phyloP scores from a whole-genome alignment of 2,329 filamentous ascomycete genomes.

The Colletotrichum gigasporum region DNA sequence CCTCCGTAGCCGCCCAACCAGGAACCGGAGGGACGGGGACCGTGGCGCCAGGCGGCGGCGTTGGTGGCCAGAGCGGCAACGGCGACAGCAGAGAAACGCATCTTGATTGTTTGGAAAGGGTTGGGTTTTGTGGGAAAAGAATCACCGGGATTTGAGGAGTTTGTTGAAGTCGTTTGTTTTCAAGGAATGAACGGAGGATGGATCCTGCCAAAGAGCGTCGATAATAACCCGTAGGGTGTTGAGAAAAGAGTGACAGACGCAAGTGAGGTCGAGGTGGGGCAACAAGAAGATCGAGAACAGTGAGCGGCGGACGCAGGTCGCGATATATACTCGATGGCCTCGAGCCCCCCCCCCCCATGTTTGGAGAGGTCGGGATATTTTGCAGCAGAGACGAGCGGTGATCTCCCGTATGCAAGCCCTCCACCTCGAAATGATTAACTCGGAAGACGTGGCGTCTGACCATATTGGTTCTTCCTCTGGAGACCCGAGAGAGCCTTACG shows the following conservation, averaged over 20 bases:
- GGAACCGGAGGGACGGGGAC: conserved; percentile 1
- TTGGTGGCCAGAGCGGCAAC: conserved; percentile 26
- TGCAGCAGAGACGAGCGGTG: conserved; percentile 26
- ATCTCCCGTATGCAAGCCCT: conserved; percentile 31
- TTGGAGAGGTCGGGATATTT: conserved; percentile 1
- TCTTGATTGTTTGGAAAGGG: conserved; percentile 7
- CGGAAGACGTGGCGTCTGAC: conserved; percentile 12
- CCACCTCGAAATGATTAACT: conserved; percentile 18
- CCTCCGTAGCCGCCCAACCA: conserved; percentile 19
- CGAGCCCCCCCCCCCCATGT: background rate
- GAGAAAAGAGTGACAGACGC: conserved; percentile 25
- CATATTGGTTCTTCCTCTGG: background rate
- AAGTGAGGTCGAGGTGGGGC: background rate
- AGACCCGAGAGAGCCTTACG: background rate
- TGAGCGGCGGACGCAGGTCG: background rate
- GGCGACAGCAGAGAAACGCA: conserved; percentile 30
- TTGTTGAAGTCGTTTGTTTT: background rate
- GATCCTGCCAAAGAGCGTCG: conserved; percentile 29
- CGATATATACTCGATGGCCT: conserved; percentile 6
- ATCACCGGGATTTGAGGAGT: conserved; percentile 24
- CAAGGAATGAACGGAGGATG: conserved; percentile 26
- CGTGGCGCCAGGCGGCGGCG: conserved; percentile 21
- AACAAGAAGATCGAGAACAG: background rate
- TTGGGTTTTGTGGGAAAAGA: background rate
- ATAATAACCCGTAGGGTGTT: conserved; percentile 13